Base-by-base conservation (phyloP, 371 early-diverging fungal genomes). In the Chytridium lagenaria region DNA sequence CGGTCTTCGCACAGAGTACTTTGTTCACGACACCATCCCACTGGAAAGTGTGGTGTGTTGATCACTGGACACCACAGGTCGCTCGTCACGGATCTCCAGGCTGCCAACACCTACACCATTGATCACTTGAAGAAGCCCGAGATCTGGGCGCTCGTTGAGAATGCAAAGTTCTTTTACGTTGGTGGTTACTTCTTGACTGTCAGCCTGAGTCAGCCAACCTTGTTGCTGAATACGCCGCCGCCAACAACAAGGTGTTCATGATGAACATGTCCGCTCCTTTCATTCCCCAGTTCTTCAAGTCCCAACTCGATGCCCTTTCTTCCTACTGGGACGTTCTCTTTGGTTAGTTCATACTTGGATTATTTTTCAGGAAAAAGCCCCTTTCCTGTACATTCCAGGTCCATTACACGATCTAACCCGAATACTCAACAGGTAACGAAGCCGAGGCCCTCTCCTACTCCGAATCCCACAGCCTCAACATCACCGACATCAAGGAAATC, bases 261-360 rank as follows among this genome's bases (percentile, higher is more conserved):
- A 87, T 95, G 86, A 98, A 98, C 89, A 81, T 98, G 79, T 95
- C 95, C 67, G 98, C 98, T 39, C 96, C 97, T 52, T 98, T 96
- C 87, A 86, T 97, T 67, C 87, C 94, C 59, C 92, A 95, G 84
- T 95, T 96, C 90, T 97, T 95, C 89, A 92, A 88, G 82, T 86
- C 90, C 67, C 89, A 87, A 68, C 78, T 97, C 74, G 91, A 92
- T 71, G 87, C 87, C 69, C 84, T 91, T 37, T 73, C 92, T 67
- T 92, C 93, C 52, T 95, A 95, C 86, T 87, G 91, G 76, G 95
- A 97, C 80, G 79, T 95, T 55, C 80, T 98, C 71, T 96, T 97
- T 81, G 97, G 97, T 83, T n/a, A n/a, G n/a, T n/a, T n/a, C n/a
- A n/a, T n/a, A n/a, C n/a, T n/a, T n/a, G n/a, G n/a, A n/a, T n/a